Conservation (phyloP, 78 protist species). For the Chrysochromulina parva region DNA sequence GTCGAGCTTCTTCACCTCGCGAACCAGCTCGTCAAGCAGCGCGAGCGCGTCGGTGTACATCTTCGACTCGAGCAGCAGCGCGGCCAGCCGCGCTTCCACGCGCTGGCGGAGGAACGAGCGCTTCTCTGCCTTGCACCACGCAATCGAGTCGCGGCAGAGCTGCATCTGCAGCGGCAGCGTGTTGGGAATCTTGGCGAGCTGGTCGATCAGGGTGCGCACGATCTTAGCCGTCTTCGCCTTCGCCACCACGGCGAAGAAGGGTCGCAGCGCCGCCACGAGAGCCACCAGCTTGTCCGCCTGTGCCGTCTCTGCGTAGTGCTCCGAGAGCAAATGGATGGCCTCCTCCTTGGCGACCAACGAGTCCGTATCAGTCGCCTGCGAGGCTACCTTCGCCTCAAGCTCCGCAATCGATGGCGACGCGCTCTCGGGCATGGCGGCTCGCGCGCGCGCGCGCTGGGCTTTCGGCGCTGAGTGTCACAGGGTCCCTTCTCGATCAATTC, state of each 20-base stretch:
- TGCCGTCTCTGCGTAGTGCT: background rate
- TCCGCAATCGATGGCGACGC: too few species aligned
- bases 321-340: conserved; percentile 46
- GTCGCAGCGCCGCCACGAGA: conserved; percentile 46
- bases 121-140: conserved; percentile 90
- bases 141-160: conserved; percentile 82
- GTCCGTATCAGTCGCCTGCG: background rate
- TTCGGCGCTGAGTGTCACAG: too few species aligned
- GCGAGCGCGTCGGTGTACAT: conserved; percentile 72
- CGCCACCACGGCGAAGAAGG: conserved; percentile 74
- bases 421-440: too few species aligned
- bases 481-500: too few species aligned
- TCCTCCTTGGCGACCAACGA: conserved; percentile 32
- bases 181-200: conserved; percentile 51
- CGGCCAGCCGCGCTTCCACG: conserved; percentile 81
- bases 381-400: too few species aligned
- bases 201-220: conserved; percentile 74
- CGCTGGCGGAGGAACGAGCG: conserved; percentile 95
- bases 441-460: too few species aligned
- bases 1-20: conserved; percentile 94
- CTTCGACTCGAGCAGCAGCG: conserved; percentile 65
- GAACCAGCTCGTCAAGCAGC: conserved; percentile 66
- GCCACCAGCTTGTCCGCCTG: background rate
- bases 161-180: conserved; percentile 49
- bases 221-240: conserved; percentile 92